Base-by-base conservation (phyloP, 1,284 basidiomycete species). In the Chiua sp. region DNA sequence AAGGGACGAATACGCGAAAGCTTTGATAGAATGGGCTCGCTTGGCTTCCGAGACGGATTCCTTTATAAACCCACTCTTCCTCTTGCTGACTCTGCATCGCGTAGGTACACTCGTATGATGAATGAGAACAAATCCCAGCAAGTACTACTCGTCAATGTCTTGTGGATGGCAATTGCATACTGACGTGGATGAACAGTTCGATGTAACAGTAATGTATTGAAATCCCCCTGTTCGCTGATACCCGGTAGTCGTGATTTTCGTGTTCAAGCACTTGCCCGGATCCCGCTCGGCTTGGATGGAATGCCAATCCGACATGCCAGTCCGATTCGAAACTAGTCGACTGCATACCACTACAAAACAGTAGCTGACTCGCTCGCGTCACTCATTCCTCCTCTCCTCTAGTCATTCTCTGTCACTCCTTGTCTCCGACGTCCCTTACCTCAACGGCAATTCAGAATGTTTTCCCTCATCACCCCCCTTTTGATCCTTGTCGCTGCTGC, bases 1-100 rank as follows among this genome's bases (percentile, higher is more conserved):
- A 4, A 77, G 76, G 53, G 92, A 93, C 65, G 88, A 90, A 64
- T 93, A 92, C 70, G 73, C 82, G 50, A 80, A 87, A 16, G 74
- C 86, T 7, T 68, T 93, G 56, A 78, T 73, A 0, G 91, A 93
- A 69, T 93, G 88, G 88, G 82, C 83, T 48, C 73, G 62, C 32
- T 73, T 91, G 23, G 80, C 88, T 12, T 74, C 79, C 37, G 82
- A 87, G 78, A 88, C 88, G 61, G 22, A 81, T 72, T 46, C 33
- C 46, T 15, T 49, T 46, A 13, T 33, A 7, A 30, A 22, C 30
- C 22, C 33, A 16, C 53, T n/a, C 15, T 32, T 13, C 42, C 22
- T 15, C 15, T 30, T 20, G 35, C 53, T 56, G 47, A 68, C 54
- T 23, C 30, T 3, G 12, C 46, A 23, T 32, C 42, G 55, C n/a